A percentile compares a stretch with the other conserved stretches of the same genome.
Conservation (phyloP, 2,329 filamentous ascomycete species). For the Fusarium newnesense region DNA sequence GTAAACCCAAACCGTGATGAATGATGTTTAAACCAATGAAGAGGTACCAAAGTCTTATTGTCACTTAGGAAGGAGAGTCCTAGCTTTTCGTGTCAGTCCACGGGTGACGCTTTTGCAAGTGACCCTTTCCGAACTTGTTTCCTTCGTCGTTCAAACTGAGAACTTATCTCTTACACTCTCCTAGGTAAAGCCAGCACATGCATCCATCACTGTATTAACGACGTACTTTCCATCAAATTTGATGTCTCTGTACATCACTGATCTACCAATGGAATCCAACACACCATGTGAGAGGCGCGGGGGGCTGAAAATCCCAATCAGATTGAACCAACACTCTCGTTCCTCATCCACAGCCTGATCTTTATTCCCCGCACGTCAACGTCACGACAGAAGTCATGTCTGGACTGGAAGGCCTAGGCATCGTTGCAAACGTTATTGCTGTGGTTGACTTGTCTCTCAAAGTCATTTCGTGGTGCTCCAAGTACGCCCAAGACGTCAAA, state of each 20-base stretch:
- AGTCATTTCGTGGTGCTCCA: constrained; percentile 37
- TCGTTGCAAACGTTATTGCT: background rate
- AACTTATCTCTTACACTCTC: background rate
- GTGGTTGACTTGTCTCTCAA: background rate
- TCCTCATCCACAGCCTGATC: background rate
- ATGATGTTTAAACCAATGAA: background rate
- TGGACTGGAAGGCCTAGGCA: background rate
- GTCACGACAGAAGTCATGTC: background rate
- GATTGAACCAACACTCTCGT: background rate
- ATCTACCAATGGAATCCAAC: background rate
- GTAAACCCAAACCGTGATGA: background rate
- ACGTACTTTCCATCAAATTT: accelerated
- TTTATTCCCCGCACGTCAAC: background rate
- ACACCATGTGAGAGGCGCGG: background rate
- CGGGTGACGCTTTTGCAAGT: background rate
- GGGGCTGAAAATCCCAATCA: background rate
- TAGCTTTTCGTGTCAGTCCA: background rate
- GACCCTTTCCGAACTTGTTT: too few relatives aligned
- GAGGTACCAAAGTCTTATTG: background rate
- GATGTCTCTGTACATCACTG: too few relatives aligned
- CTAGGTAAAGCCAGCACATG: accelerated
- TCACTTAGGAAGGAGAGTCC: background rate
- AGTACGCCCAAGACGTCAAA: constrained; percentile 50
- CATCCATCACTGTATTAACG: accelerated
- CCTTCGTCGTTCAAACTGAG: background rate